Conservation (phyloP, 179 eudicot genomes). For the Drosera spatulata region DNA sequence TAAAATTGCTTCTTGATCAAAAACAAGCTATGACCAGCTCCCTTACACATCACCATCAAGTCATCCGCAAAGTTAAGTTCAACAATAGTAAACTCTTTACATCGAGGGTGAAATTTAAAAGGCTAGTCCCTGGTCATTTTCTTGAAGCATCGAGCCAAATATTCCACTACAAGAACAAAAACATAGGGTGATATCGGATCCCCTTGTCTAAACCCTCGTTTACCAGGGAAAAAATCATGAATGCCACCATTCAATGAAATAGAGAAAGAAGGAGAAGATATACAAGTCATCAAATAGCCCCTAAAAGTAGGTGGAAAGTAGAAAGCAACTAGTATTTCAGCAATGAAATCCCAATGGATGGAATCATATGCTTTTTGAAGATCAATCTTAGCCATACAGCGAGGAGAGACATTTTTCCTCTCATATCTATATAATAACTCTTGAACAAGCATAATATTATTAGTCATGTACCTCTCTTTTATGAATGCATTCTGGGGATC, state of each 20-base stretch:
- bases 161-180: background rate
- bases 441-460: background rate
- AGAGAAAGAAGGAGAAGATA: background rate
- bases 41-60: too few relatives aligned
- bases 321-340: background rate
- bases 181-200: background rate
- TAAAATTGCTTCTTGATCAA: too few relatives aligned
- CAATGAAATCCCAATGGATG: background rate
- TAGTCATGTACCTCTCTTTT: too few relatives aligned
- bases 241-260: background rate
- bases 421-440: background rate
- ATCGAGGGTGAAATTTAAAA: too few relatives aligned
- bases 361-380: constrained; percentile 3
- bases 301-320: background rate
- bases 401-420: background rate
- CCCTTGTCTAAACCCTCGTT: background rate
- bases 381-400: background rate
- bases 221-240: background rate
- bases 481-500: too few relatives aligned
- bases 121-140: too few relatives aligned
- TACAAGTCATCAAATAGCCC: background rate
- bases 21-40: too few relatives aligned
- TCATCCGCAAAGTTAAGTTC: too few relatives aligned
- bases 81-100: too few relatives aligned
- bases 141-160: background rate